Percentiles rank a stretch among this genome's conserved stretches.
Evolutionary conservation across 2,329 filamentous ascomycete species (phyloP).

Genomic region (Sporothrix brasiliensis): DNA sequence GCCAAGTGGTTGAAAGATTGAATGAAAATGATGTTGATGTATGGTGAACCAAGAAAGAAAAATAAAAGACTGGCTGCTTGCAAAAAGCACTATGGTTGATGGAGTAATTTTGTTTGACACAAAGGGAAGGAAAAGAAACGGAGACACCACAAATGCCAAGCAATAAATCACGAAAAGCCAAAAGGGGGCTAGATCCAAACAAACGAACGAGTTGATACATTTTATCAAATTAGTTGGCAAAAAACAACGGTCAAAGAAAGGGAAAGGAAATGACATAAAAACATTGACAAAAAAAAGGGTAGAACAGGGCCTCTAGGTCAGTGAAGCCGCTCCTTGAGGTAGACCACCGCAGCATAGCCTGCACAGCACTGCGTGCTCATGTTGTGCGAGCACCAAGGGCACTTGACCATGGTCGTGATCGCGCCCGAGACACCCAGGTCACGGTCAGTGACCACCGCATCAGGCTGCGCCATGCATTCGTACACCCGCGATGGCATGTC

Average conservation of each 20-base stretch:
- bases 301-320: slow-evolving; percentile 28
- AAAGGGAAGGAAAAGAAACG: neutral
- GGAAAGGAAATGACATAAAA: neutral
- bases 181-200: neutral
- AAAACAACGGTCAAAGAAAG: neutral
- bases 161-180: neutral
- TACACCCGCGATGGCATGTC: slow-evolving; percentile 67
- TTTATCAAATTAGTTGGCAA: neutral
- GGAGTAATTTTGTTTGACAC: neutral
- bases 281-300: neutral
- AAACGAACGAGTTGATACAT: neutral
- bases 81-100: neutral
- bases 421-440: slow-evolving; percentile 57
- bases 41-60: neutral
- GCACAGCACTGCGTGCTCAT: slow-evolving; percentile 72
- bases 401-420: slow-evolving; percentile 65
- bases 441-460: slow-evolving; percentile 57
- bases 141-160: neutral
- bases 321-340: slow-evolving; percentile 66
- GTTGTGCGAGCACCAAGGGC: slow-evolving; percentile 71
- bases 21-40: neutral
- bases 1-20: slow-evolving; percentile 1
- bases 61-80: neutral
- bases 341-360: slow-evolving; percentile 67
- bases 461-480: slow-evolving; percentile 64